Evolutionary conservation across 1,139 yeast genomes (phyloP).

Genomic region (Wickerhamomyces sp.): DNA sequence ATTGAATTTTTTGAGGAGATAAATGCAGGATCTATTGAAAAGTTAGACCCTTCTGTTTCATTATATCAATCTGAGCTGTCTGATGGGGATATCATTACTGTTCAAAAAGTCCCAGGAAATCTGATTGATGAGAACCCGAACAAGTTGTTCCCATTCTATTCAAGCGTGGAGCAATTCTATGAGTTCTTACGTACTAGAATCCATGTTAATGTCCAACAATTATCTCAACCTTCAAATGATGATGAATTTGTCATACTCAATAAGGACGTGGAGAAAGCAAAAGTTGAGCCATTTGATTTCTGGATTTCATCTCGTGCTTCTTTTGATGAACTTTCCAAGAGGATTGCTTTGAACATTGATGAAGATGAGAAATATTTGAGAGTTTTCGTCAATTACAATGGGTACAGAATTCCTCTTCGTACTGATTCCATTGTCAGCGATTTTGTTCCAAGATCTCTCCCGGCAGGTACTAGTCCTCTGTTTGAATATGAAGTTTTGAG

Average conservation of each 20-base stretch:
- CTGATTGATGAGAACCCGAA: conserved; percentile 13
- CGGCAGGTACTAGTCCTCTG: conserved; percentile 40
- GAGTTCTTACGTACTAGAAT: conserved; percentile 63
- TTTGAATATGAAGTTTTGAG: conserved; percentile 75
- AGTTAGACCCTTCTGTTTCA: conserved; percentile 25
- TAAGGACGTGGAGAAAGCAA: conserved; percentile 18
- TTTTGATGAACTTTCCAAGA: conserved; percentile 55
- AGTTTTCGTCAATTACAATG: conserved; percentile 56
- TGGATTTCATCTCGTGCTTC: conserved; percentile 65
- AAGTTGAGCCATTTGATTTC: conserved; percentile 39
- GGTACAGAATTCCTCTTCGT: conserved; percentile 39
- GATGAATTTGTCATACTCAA: conserved; percentile 43
- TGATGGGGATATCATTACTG: conserved; percentile 75
- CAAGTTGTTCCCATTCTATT: conserved; percentile 24
- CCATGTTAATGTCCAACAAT: conserved; percentile 51
- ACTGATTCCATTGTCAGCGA: conserved; percentile 30
- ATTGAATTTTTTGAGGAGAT: conserved; percentile 66
- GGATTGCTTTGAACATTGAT: conserved; percentile 48
- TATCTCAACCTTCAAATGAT: conserved; percentile 42
- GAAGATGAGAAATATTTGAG: conserved; percentile 63
- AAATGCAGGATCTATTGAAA: conserved; percentile 56
- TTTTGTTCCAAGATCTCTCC: conserved; percentile 44
- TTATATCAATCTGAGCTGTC: conserved; percentile 63
- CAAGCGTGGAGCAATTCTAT: conserved; percentile 49
- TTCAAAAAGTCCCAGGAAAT: conserved; percentile 35